Conservation (phyloP, 495 filamentous ascomycete genomes). For the Parachaetomium inaequale region DNA sequence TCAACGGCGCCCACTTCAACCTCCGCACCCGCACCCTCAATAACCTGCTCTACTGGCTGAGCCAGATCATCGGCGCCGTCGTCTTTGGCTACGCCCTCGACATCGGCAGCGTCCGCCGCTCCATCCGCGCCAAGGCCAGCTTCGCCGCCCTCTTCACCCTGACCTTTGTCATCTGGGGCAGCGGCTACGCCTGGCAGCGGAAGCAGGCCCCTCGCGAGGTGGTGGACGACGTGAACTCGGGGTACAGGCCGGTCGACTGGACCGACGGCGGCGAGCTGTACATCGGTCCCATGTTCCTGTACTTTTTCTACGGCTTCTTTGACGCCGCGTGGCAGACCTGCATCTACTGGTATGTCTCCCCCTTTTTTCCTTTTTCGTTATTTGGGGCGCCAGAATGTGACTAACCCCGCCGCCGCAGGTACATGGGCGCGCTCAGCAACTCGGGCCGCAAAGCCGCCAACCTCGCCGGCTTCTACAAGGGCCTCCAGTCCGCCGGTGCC, state of each 20-base stretch:
- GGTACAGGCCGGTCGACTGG: slow-evolving; percentile 56
- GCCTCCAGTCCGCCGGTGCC: slow-evolving; percentile 87
- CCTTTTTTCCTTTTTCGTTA: too few species aligned
- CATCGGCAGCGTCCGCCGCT: slow-evolving; percentile 57
- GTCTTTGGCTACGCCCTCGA: slow-evolving; percentile 77
- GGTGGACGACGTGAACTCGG: slow-evolving; percentile 31
- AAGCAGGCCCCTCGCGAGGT: slow-evolving; percentile 51
- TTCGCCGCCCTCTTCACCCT: slow-evolving; percentile 64
- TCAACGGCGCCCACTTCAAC: slow-evolving; percentile 72
- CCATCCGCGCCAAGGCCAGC: slow-evolving; percentile 68
- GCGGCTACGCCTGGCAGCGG: slow-evolving; percentile 76
- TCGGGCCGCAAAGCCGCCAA: slow-evolving; percentile 89
- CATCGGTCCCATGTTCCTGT: slow-evolving; percentile 82
- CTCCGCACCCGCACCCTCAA: slow-evolving; percentile 81
- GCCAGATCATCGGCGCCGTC: slow-evolving; percentile 82
- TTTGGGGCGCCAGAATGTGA: not conserved
- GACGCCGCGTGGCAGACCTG: slow-evolving; percentile 84
- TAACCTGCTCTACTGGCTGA: slow-evolving; percentile 77
- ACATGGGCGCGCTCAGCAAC: slow-evolving; percentile 90
- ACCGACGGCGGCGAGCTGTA: slow-evolving; percentile 53
- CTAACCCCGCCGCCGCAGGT: slow-evolving; percentile 47
- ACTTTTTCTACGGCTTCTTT: slow-evolving; percentile 91
- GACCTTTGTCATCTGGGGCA: slow-evolving; percentile 83
- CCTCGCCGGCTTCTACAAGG: slow-evolving; percentile 93
- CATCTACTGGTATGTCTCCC: slow-evolving; percentile 71